Base-by-base conservation (phyloP, 192 early-diverging fungal species). In the Phycomyces nitens region DNA sequence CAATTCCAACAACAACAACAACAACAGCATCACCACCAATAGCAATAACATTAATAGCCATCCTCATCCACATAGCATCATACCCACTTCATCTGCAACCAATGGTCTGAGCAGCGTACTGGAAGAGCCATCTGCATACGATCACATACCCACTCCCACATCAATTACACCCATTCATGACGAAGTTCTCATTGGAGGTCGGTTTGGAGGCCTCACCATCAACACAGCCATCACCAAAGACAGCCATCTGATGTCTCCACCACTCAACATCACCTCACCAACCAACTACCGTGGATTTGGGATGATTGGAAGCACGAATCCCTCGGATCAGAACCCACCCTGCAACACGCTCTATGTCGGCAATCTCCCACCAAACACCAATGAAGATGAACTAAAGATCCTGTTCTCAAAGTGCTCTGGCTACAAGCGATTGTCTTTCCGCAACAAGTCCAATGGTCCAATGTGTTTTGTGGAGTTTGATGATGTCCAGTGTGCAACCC, bases 391-490 rank as follows among this genome's bases (percentile, higher is more conserved):
- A 76, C 81, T 99, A 49, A 80, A 88, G 21, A 76, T 80, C 34
- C 44, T 96, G 52, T 99, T 99, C 79, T 78, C 78, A 18, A 65
- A 76, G 14, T 90, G 92, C 56, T 78, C 82, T n/a, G 96, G 96
- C 11, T 99, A 90, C 86, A 90, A 91, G 64, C 86, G 96, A 42
- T 80, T 99, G 78, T 92, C 85, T 54, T 99, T 91, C 82, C 82
- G 88, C 24, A 82, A 82, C 38, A 90, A 96, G 65, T 84, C 91
- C 23, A 94, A 94, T 72, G 96, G 96, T 0, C 96, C 96, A n/a
- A 99, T 99, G 93, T 97, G 95, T 79, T 99, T 99, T 91, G 95
- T 99, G 51, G 96, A 99, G 84, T 99, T 99, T 89, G 96, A 97
- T 61, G 90, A 89, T 79, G 89, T 97, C 22, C 80, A 84, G 42